phyloP scores from a whole-genome alignment of 1,139 yeast species.

The Maudiozyma humilis region DNA sequence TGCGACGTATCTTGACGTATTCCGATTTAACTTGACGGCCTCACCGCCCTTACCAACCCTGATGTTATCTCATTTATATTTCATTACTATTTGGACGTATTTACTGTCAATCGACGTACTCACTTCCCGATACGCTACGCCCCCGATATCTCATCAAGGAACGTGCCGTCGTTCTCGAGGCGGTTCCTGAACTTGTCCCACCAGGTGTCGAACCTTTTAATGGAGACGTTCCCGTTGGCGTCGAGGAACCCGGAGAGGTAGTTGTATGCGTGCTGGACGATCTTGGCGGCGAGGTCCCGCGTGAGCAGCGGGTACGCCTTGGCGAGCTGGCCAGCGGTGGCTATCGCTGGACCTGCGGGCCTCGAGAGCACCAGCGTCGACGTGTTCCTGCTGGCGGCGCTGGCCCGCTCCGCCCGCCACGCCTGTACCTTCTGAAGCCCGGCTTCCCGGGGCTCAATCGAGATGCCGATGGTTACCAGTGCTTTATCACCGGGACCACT shows the following conservation, averaged over 20 bases:
- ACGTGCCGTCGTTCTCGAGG: constrained; percentile 71
- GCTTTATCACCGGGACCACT: constrained; percentile 29
- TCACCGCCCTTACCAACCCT: no score
- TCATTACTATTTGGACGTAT: neutral
- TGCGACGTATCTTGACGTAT: no score
- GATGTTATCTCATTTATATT: neutral
- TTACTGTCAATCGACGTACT: neutral
- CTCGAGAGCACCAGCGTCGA: constrained; percentile 30
- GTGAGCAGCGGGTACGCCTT: constrained; percentile 33
- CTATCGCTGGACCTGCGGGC: constrained; percentile 17
- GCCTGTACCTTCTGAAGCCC: constrained; percentile 28
- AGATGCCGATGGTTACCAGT: constrained; percentile 66
- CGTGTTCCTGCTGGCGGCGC: constrained; percentile 10
- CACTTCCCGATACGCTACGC: constrained; percentile 8
- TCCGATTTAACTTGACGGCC: no score
- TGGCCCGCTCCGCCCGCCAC: constrained; percentile 21
- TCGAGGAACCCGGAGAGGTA: constrained; percentile 81
- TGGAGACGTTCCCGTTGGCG: constrained; percentile 68
- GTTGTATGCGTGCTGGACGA: constrained; percentile 87
- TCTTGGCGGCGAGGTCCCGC: constrained; percentile 64
- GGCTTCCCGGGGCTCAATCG: constrained; percentile 60
- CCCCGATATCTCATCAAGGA: constrained; percentile 44
- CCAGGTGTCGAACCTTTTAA: constrained; percentile 89
- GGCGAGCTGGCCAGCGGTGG: constrained; percentile 32
- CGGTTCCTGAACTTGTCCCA: constrained; percentile 83